A percentile compares a stretch with the other conserved stretches of the same genome.
phyloP scores from a whole-genome alignment of 441 rosid genomes.

The Gossypium gossypioides region DNA sequence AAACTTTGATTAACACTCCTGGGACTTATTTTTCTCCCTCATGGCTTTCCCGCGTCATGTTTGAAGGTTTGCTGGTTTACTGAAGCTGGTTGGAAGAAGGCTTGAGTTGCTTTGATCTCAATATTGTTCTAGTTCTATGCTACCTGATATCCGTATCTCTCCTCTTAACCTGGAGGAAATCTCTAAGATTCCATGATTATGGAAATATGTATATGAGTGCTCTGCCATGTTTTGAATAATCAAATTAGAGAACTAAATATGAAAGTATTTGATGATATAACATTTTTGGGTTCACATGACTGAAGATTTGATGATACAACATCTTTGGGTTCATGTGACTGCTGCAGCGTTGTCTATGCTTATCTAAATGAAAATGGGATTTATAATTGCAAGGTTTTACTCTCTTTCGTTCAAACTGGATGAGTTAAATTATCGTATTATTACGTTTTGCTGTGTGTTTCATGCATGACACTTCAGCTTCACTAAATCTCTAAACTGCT shows the following conservation, averaged over 20 bases:
- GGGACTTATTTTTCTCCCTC: background rate
- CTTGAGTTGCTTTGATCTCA: background rate
- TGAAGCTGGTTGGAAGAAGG: slow-evolving; percentile 3
- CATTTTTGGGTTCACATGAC: background rate
- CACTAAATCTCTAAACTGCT: background rate
- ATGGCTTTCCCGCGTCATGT: background rate
- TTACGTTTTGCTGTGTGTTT: background rate
- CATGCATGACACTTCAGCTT: background rate
- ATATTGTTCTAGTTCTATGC: background rate
- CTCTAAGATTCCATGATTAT: background rate
- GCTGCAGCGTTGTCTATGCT: background rate
- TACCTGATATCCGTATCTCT: background rate
- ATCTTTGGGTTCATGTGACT: background rate
- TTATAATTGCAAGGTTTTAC: background rate
- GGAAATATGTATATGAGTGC: background rate
- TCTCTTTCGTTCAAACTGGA: background rate
- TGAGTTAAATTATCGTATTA: background rate
- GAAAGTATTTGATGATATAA: background rate
- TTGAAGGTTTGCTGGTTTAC: background rate
- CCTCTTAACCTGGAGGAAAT: background rate
- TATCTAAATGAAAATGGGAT: background rate
- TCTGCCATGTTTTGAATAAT: background rate
- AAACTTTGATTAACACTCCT: background rate
- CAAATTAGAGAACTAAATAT: background rate
- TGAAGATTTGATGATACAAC: background rate